Evolutionary conservation across 106 monocot species (phyloP).

Genomic region (Allium sativum): DNA sequence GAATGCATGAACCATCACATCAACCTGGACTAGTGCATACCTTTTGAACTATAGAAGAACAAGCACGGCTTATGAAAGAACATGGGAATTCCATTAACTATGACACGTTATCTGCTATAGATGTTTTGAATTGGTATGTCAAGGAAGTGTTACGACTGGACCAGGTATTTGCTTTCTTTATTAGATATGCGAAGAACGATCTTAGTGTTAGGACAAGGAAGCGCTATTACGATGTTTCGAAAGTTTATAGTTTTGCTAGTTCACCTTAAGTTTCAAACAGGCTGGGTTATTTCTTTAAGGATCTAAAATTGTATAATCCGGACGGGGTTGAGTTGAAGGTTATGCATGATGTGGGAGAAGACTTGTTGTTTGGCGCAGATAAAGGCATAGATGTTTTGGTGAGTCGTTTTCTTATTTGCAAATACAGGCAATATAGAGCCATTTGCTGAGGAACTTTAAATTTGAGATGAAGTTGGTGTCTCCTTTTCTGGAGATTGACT

Average conservation of each 20-base stretch:
- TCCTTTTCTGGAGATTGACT: slow-evolving; percentile 81
- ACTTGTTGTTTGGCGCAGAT: slow-evolving; percentile 90
- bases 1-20: slow-evolving; percentile 84
- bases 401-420: slow-evolving; percentile 94
- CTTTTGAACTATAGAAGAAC: slow-evolving; percentile 52
- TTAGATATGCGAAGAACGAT: slow-evolving; percentile 67
- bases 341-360: slow-evolving; percentile 79
- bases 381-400: slow-evolving; percentile 91
- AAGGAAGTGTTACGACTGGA: slow-evolving; percentile 92
- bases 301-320: slow-evolving; percentile 82
- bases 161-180: slow-evolving; percentile 77
- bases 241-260: slow-evolving; percentile 73
- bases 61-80: slow-evolving; percentile 50
- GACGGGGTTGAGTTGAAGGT: slow-evolving; percentile 52
- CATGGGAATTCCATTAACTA: slow-evolving; percentile 72
- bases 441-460: slow-evolving; percentile 89
- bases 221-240: slow-evolving; percentile 69
- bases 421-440: slow-evolving; percentile 98
- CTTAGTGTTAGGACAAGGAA: slow-evolving; percentile 81
- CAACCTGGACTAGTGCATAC: slow-evolving; percentile 95
- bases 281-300: slow-evolving; percentile 69
- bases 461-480: slow-evolving; percentile 85
- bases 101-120: slow-evolving; percentile 84
- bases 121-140: slow-evolving; percentile 80
- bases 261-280: slow-evolving; percentile 88